Evolutionary conservation across 192 early-diverging fungal species (phyloP).

Genomic region (Coemansia sp.): DNA sequence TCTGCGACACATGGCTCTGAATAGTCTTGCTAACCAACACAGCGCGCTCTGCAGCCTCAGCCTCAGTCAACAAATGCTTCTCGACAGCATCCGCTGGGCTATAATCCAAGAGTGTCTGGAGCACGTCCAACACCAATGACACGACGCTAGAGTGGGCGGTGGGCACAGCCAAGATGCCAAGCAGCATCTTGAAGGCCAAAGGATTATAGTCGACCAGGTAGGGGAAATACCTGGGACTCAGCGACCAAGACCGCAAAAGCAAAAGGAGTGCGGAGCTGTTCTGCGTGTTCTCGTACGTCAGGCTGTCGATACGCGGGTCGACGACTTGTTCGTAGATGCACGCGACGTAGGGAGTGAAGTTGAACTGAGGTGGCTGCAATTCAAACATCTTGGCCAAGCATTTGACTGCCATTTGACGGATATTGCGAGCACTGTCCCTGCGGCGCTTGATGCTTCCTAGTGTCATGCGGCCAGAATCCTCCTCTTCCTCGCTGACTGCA

Average conservation of each 20-base stretch:
- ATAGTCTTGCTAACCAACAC: constrained; percentile 18
- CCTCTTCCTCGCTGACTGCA: constrained; percentile 7
- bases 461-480: neutral
- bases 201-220: constrained; percentile 70
- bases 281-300: constrained; percentile 87
- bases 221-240: constrained; percentile 60
- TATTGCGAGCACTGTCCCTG: constrained; percentile 25
- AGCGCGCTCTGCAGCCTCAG: constrained; percentile 23
- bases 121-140: constrained; percentile 69
- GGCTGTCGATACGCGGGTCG: constrained; percentile 65
- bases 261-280: constrained; percentile 77
- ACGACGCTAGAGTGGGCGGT: constrained; percentile 77
- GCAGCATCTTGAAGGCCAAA: constrained; percentile 67
- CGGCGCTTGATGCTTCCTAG: constrained; percentile 26
- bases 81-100: constrained; percentile 44
- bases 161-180: constrained; percentile 75
- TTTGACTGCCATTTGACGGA: constrained; percentile 73
- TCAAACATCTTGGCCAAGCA: constrained; percentile 77
- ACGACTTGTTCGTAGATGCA: constrained; percentile 76
- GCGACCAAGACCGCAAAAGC: constrained; percentile 79
- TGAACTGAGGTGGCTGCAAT: constrained; percentile 61
- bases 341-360: constrained; percentile 75
- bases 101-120: constrained; percentile 67
- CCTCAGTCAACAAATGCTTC: constrained; percentile 38
- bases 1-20: constrained; percentile 37